Evolutionary conservation across 2,329 filamentous ascomycete genomes (phyloP), one percentile per base, ranked within the genome.

Genomic region (Fusarium subtropicale): DNA sequence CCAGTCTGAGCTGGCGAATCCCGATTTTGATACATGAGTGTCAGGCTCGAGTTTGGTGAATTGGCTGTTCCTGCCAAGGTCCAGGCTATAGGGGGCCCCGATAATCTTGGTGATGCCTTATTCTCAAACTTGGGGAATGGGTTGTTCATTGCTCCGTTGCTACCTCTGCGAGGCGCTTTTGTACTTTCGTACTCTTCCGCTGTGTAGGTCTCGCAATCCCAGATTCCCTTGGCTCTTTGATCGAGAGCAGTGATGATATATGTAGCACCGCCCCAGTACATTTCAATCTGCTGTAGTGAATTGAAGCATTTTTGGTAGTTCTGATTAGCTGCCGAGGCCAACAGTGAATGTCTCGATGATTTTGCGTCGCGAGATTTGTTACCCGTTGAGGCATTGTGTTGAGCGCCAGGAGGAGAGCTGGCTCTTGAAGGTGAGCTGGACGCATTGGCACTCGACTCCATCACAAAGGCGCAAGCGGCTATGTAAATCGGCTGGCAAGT

Each of bases 401-500:
- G 60, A 13, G 31, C 30, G 4, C 67, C 67, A 0, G 83, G 81
- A 2, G 87, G 87, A 0, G 86, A 87, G 2, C 81, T 76, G 36
- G 89, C 87, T 56, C 88, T 84, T 0, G 30, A 90, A 77, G 22
- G 89, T 84, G 60, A 90, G 33, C 72, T 88, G 0, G 91, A 91
- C 24, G 90, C 90, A 66, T 89, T 90, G 16, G 91, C 87, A 5
- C 88, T 90, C 7, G 92, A 93, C 76, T 97, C 93, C 81, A 93
- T 93, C 18, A 97, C 81, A 72, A 97, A 97, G 0, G 93, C 93
- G 75, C 93, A 97, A 1, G 93, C 93, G 1, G 93, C 93, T 64
- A 97, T 95, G 73, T 97, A 97, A 75, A 97, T 97, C 0, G 93
- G 93, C 78, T 97, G 93, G 48, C 91, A 93, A 0, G 92, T 96